Base-by-base conservation (phyloP, 352 stramenopile genomes). In the Globisporangium apiculatum region DNA sequence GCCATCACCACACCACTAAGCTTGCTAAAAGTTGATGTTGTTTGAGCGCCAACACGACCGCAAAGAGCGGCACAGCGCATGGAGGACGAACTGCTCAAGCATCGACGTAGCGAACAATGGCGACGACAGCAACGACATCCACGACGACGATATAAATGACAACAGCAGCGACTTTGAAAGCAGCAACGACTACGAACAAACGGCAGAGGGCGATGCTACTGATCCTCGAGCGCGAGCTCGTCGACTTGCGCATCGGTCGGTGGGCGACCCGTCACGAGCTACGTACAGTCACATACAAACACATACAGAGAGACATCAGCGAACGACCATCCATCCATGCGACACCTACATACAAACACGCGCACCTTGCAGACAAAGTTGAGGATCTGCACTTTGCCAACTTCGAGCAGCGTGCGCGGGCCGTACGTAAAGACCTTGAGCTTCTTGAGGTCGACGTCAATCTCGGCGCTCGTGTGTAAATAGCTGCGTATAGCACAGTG, bases 331-430 rank as follows among this genome's bases (percentile, higher is more conserved):
- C 40, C 7, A 12, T 43, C 40, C 7, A 12, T 43, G 40, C 11
- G 40, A 43, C 40, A 35, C 5, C 5, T 11, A 4, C n/a, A 35
- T 9, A 40, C 1, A 49, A 35, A 24, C 17, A 55, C 12, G 7
- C 53, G 51, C 64, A 94, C 81, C 76, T 91, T 92, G 80, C 84
- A 92, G 12, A 94, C 79, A 53, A 94, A 94, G 60, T 90, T 89
- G 45, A 94, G 72, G 60, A 94, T 92, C 65, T 91, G 80, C 40
- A 86, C 67, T 56, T 94, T 92, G 67, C 82, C 73, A n/a, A 94
- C 77, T 76, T 94, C 84, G 42, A 87, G 63, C 31, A 80, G 61
- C 42, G 84, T 76, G 5, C 84, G 76, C 11, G 80, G 57, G 5
- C 82, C 84, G 58, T 89, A 94, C 45, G 67, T 64, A 49, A 81